Percentiles rank a stretch among this genome's conserved stretches.
Evolutionary conservation across 179 eudicot genomes (phyloP).

Genomic region (Corrigiola litoralis): DNA sequence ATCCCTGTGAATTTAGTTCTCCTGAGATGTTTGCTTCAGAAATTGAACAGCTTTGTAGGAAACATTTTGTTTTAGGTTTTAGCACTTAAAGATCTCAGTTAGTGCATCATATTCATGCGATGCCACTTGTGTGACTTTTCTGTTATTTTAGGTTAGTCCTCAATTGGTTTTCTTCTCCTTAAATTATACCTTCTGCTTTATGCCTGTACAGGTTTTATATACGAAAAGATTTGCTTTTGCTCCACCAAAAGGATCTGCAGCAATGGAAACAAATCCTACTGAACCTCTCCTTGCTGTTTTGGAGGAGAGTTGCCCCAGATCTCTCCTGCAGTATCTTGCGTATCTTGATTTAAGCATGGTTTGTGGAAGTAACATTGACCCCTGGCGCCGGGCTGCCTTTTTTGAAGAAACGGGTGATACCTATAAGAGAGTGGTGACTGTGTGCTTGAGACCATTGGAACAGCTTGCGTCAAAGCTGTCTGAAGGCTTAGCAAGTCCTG

Average conservation of each 20-base stretch:
- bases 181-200: neutral
- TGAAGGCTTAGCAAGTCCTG: constrained; percentile 53
- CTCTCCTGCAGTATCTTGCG: constrained; percentile 74
- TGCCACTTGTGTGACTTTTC: neutral
- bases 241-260: constrained; percentile 84
- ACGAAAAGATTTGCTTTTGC: constrained; percentile 83
- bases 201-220: constrained; percentile 56
- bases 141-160: neutral
- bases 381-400: constrained; percentile 94
- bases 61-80: too few species aligned
- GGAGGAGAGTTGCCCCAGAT: constrained; percentile 67
- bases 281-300: constrained; percentile 71
- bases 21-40: too few species aligned
- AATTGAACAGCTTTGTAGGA: too few species aligned
- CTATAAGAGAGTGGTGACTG: constrained; percentile 70
- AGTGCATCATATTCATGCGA: constrained; percentile 2
- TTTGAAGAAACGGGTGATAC: constrained; percentile 94
- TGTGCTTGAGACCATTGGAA: constrained; percentile 73
- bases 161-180: neutral
- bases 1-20: too few species aligned
- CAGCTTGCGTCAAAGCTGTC: constrained; percentile 54
- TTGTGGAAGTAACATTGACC: constrained; percentile 77
- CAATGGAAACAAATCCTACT: constrained; percentile 83
- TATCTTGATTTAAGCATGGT: constrained; percentile 90
- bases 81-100: too few species aligned